phyloP scores from a whole-genome alignment of 2,329 filamentous ascomycete species.

The Fusarium robinianum region DNA sequence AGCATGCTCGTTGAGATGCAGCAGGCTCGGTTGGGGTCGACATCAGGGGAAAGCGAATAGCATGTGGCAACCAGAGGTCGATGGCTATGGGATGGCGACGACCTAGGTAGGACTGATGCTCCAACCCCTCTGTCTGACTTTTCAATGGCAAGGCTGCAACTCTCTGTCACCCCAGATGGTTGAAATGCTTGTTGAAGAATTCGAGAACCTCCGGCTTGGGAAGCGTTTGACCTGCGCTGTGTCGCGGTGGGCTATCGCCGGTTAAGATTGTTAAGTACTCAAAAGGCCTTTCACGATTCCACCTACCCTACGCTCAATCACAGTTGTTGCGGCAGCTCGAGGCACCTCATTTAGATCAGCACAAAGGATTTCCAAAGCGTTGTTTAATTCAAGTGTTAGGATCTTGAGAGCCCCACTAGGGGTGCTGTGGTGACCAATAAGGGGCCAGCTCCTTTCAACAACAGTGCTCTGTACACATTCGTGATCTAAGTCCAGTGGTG shows the following conservation, averaged over 20 bases:
- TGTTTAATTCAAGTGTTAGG: too few relatives aligned
- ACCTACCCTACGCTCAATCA: conserved; percentile 79
- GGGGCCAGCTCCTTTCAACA: too few relatives aligned
- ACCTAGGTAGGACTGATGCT: too few relatives aligned
- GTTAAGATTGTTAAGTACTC: conserved; percentile 20
- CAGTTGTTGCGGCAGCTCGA: too few relatives aligned
- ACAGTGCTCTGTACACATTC: conserved; percentile 78
- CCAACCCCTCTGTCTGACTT: too few relatives aligned
- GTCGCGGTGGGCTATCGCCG: conserved; percentile 68
- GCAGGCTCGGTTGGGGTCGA: conserved; percentile 84
- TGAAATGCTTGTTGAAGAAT: conserved; percentile 78
- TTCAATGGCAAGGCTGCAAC: too few relatives aligned
- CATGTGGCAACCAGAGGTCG: conserved; percentile 74
- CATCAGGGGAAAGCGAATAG: conserved; percentile 84
- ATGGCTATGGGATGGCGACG: conserved; percentile 54
- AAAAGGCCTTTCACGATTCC: background rate
- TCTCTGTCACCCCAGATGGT: too few relatives aligned
- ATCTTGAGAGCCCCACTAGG: too few relatives aligned
- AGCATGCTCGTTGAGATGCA: conserved; percentile 79
- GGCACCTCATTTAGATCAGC: too few relatives aligned
- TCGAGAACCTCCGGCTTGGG: conserved; percentile 79
- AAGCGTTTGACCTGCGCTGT: conserved; percentile 72
- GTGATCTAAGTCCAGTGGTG: conserved; percentile 86
- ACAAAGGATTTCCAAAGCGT: too few relatives aligned
- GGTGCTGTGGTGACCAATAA: too few relatives aligned